phyloP scores from a whole-genome alignment of 140 eudicot species.

The Anethum foeniculum region DNA sequence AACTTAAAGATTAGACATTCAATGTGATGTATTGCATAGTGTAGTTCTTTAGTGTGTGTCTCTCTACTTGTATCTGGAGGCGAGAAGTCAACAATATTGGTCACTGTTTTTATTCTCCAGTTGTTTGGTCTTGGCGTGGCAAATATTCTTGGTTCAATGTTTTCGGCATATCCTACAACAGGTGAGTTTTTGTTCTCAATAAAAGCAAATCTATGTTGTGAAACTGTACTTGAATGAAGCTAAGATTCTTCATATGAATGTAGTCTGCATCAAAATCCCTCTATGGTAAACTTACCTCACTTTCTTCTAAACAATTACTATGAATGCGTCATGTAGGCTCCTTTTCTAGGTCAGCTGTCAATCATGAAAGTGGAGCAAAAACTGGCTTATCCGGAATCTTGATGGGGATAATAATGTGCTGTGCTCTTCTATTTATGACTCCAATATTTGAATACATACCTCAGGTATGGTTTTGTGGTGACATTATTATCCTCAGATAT shows the following conservation, averaged over 20 bases:
- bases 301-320: constrained; percentile 18
- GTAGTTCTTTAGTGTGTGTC: neutral
- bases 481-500: neutral
- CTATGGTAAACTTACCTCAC: neutral
- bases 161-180: constrained; percentile 81
- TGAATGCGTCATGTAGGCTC: constrained; percentile 53
- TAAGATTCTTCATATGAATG: neutral
- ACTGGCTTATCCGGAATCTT: constrained; percentile 85
- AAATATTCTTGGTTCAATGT: constrained; percentile 75
- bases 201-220: neutral
- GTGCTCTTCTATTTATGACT: constrained; percentile 77
- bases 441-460: constrained; percentile 88
- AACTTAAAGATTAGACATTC: neutral
- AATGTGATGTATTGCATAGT: neutral
- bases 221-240: neutral
- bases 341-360: constrained; percentile 94
- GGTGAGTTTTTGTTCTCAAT: constrained; percentile 36
- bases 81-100: constrained; percentile 10
- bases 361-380: constrained; percentile 97
- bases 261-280: neutral
- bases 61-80: neutral
- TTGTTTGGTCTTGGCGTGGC: constrained; percentile 97
- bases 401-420: constrained; percentile 76
- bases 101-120: constrained; percentile 37
- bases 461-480: constrained; percentile 41